A percentile compares a stretch with the other conserved stretches of the same genome.
These are phyloP conservation scores for Delitschia confertaspora DNA, from an alignment of 495 filamentous ascomycete genomes.

Conservation along the genomic window DNA sequence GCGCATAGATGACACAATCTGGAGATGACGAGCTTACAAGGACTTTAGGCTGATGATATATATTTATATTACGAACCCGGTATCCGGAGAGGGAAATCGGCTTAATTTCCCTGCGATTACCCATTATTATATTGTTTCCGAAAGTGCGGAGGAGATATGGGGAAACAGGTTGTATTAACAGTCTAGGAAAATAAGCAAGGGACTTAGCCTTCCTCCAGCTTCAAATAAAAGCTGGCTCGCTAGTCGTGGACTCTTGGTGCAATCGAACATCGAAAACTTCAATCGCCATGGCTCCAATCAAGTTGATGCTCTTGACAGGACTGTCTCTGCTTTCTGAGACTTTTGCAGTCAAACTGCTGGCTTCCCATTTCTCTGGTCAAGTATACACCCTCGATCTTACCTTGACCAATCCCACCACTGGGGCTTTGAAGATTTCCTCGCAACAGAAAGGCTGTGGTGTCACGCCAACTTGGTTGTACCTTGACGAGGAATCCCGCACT, in stretches of 20 bases:
- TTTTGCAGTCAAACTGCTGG: constrained; percentile 8
- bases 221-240: constrained; percentile 3
- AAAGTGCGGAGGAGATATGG: constrained; percentile 2
- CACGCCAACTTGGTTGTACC: constrained; percentile 15
- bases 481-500: constrained; percentile 2
- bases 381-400: constrained; percentile 3
- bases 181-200: neutral
- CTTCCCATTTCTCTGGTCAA: constrained; percentile 14
- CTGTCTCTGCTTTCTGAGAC: constrained; percentile 7
- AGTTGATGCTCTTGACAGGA: neutral
- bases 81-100: neutral
- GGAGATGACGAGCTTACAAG: too few species aligned
- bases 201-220: constrained; percentile 4
- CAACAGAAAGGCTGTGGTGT: constrained; percentile 9
- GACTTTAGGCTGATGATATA: too few species aligned
- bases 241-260: constrained; percentile 1
- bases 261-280: neutral
- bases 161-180: too few species aligned
- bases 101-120: constrained; percentile 7
- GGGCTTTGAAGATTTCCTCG: neutral
- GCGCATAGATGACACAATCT: too few species aligned
- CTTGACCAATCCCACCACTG: constrained; percentile 1
- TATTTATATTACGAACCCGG: constrained; percentile 7
- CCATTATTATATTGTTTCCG: constrained; percentile 3
- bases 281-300: constrained; percentile 10